Evolutionary conservation across 2,329 filamentous ascomycete genomes (phyloP).

Genomic region (Cercospora brassicicola): DNA sequence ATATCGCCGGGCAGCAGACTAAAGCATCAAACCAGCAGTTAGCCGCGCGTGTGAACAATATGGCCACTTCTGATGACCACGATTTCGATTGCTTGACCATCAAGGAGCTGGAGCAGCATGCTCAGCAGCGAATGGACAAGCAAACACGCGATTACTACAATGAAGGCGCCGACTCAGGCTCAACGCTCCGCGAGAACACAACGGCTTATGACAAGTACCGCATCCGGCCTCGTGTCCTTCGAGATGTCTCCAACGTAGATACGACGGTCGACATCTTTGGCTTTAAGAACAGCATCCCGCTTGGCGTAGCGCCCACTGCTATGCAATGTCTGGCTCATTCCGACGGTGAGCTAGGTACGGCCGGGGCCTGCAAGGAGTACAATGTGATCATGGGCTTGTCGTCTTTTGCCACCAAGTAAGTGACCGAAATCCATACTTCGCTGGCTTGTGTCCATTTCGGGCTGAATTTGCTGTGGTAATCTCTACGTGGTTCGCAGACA

Average conservation of each 20-base stretch:
- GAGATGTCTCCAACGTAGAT: slow-evolving; percentile 44
- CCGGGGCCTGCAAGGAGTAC: slow-evolving; percentile 49
- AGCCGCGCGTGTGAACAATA: neutral
- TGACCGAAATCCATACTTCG: neutral
- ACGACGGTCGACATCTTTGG: slow-evolving; percentile 51
- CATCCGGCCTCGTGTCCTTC: slow-evolving; percentile 44
- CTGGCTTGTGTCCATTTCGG: neutral
- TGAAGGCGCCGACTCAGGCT: slow-evolving; percentile 41
- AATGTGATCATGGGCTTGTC: slow-evolving; percentile 53
- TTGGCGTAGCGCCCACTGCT: slow-evolving; percentile 57
- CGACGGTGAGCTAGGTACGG: slow-evolving; percentile 55
- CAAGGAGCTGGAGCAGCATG: slow-evolving; percentile 42
- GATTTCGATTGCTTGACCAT: slow-evolving; percentile 49
- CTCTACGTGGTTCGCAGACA: neutral
- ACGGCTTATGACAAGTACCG: slow-evolving; percentile 53
- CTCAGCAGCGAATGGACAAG: slow-evolving; percentile 43
- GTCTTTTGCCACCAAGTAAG: slow-evolving; percentile 47
- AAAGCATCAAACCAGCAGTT: neutral
- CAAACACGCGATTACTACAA: slow-evolving; percentile 45
- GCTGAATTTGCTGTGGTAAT: neutral
- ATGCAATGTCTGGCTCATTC: slow-evolving; percentile 56
- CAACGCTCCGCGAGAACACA: slow-evolving; percentile 52
- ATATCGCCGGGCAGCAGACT: neutral
- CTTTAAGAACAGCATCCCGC: slow-evolving; percentile 47
- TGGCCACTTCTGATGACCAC: slow-evolving; percentile 18